A percentile compares a stretch with the other conserved stretches of the same genome.
Evolutionary conservation across 768 basidiomycete genomes (phyloP).

Genomic region (Xerocomellus intermedius): DNA sequence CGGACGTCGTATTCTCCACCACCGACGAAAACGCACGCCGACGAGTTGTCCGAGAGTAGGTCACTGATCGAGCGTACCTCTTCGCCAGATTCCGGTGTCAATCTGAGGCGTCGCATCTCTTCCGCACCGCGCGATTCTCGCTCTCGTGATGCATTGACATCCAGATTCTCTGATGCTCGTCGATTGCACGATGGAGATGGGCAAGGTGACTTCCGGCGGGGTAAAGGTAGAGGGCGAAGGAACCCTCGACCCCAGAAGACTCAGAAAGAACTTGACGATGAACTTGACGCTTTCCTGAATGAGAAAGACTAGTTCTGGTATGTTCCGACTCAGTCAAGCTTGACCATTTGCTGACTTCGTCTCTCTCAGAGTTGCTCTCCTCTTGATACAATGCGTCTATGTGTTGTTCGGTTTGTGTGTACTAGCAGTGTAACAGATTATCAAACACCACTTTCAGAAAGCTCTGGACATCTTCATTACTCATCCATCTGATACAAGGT

Average conservation of each 20-base stretch:
- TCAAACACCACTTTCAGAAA: constrained; percentile 14
- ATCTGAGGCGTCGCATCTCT: constrained; percentile 46
- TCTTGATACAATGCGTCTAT: background rate
- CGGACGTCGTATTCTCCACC: constrained; percentile 40
- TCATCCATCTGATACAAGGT: background rate
- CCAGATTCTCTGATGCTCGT: constrained; percentile 18
- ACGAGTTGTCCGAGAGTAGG: constrained; percentile 54
- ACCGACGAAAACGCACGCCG: constrained; percentile 67
- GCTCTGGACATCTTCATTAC: background rate
- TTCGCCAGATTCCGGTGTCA: constrained; percentile 38
- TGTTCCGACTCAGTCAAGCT: background rate
- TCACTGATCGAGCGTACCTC: constrained; percentile 60
- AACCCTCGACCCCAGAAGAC: constrained; percentile 50
- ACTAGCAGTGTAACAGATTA: background rate
- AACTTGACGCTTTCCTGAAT: constrained; percentile 76
- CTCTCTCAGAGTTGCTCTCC: background rate
- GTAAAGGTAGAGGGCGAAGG: constrained; percentile 38
- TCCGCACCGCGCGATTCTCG: constrained; percentile 31
- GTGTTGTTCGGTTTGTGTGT: background rate
- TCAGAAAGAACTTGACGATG: constrained; percentile 78
- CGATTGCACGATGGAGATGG: constrained; percentile 23
- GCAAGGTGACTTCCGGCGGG: constrained; percentile 26
- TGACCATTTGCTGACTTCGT: constrained; percentile 3
- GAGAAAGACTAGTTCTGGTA: constrained; percentile 39
- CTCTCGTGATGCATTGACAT: constrained; percentile 4